Conservation (phyloP, 2,329 filamentous ascomycete species). For the Curvularia lunata region DNA sequence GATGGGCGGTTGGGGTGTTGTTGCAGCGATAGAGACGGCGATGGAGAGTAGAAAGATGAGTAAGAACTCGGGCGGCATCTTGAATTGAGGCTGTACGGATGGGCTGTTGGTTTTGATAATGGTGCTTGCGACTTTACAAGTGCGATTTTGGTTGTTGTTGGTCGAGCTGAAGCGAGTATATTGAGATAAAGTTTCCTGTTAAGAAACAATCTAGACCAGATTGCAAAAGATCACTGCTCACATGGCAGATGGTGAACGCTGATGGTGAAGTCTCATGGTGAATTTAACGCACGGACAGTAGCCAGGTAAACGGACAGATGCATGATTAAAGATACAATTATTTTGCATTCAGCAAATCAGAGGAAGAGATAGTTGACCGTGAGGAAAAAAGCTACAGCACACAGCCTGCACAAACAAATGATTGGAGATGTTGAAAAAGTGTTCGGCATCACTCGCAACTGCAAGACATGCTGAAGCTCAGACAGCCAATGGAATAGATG, state of each 20-base stretch:
- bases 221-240: not conserved
- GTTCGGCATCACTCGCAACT: not conserved
- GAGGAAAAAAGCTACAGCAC: not conserved
- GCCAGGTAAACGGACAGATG: constrained; percentile 6
- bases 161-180: not conserved
- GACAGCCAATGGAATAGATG: constrained; percentile 4
- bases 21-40: not conserved
- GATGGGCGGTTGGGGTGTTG: not conserved
- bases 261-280: not conserved
- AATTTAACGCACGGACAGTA: not conserved
- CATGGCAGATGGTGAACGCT: not conserved
- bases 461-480: not conserved
- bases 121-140: not conserved
- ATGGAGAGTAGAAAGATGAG: not conserved
- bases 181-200: not conserved
- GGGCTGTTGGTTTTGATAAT: not conserved
- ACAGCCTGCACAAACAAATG: not conserved
- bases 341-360: not conserved
- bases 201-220: not conserved
- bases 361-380: not conserved
- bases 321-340: not conserved
- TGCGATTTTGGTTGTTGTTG: not conserved
- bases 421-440: not conserved
- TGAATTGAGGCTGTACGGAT: not conserved
- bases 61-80: not conserved